Evolutionary conservation across 2,329 filamentous ascomycete species (phyloP).

Genomic region (Elsinoe batatas): DNA sequence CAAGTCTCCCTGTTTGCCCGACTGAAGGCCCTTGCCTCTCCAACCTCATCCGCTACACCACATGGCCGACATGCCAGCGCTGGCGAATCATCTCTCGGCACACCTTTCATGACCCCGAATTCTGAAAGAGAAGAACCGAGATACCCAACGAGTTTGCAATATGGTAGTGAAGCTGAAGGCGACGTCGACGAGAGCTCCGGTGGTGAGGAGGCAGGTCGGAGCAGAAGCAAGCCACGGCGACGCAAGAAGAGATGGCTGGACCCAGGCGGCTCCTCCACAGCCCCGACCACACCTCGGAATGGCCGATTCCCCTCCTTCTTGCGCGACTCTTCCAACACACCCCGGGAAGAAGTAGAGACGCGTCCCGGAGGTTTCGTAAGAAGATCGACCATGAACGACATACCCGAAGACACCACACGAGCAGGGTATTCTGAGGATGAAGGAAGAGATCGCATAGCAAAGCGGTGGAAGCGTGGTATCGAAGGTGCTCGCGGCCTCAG

Average conservation of each 20-base stretch:
- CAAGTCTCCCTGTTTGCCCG: constrained; percentile 61
- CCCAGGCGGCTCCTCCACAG: constrained; percentile 49
- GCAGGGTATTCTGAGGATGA: constrained; percentile 43
- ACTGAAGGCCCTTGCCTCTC: constrained; percentile 60
- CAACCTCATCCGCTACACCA: constrained; percentile 36
- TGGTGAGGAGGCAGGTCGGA: constrained; percentile 47
- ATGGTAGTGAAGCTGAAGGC: constrained; percentile 61
- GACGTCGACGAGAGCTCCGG: constrained; percentile 82
- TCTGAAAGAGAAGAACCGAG: constrained; percentile 39
- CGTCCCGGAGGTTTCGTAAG: constrained; percentile 29
- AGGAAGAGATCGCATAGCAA: constrained; percentile 38
- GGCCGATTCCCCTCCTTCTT: constrained; percentile 42
- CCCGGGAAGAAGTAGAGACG: constrained; percentile 49
- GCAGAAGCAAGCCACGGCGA: constrained; percentile 46
- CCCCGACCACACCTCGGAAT: constrained; percentile 55
- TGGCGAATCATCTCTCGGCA: constrained; percentile 29
- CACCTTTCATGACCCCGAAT: constrained; percentile 31
- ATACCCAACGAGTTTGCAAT: constrained; percentile 43
- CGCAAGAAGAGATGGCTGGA: constrained; percentile 54
- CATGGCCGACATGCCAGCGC: constrained; percentile 43
- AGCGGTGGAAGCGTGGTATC: constrained; percentile 38
- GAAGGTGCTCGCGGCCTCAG: constrained; percentile 40
- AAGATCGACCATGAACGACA: constrained; percentile 39
- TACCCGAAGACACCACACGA: constrained; percentile 35
- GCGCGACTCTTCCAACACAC: constrained; percentile 34